Evolutionary conservation across 192 early-diverging fungal genomes (phyloP), one percentile per base, ranked within the genome.

Genomic region (Rhizoclosmatium sp.): DNA sequence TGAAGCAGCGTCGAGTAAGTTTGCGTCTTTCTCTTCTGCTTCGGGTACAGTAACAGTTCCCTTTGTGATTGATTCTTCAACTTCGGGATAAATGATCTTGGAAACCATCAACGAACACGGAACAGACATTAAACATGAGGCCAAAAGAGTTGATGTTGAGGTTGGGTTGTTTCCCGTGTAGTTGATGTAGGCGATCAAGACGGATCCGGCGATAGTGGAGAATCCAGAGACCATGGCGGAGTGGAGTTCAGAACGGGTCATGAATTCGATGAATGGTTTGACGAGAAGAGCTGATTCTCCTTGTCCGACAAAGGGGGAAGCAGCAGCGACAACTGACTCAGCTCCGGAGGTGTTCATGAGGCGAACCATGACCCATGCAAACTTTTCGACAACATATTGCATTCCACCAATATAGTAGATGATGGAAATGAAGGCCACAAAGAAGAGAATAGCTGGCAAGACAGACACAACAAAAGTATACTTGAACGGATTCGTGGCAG

Each of bases 71-170:
- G 94, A 91, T 51, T 92, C 92, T 56, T 95, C 93, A 31, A 86
- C 91, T 83, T 97, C 95, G 2, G 95, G 95, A 71, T 91, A 92
- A 47, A 93, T 87, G 77, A 97, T 82, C 88, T 97, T 97, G 83
- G 93, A 93, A 70, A 95, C 86, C 59, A 93, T 89, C 61, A 97
- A 79, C 12, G 93, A 92, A 73, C 92, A 92, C 1, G 95, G 95
- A 41, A 97, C 91, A 39, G 95, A 97, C 94, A 97, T 95, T 87
- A 95, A 84, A 81, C 94, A 95, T 14, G 93, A 90, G 1, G 94
- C 94, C 76, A 97, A 89, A 65, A 97, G 82, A 78, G 89, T 85
- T 7, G 87, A 83, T 56, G 68, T 71, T 12, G 93, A 91, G 70
- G 10, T 10, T n/a, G 60, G 61, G 12, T 64, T 69, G 66, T 78